phyloP scores from a whole-genome alignment of 768 basidiomycete species.

The Thelephora ganbajun region DNA sequence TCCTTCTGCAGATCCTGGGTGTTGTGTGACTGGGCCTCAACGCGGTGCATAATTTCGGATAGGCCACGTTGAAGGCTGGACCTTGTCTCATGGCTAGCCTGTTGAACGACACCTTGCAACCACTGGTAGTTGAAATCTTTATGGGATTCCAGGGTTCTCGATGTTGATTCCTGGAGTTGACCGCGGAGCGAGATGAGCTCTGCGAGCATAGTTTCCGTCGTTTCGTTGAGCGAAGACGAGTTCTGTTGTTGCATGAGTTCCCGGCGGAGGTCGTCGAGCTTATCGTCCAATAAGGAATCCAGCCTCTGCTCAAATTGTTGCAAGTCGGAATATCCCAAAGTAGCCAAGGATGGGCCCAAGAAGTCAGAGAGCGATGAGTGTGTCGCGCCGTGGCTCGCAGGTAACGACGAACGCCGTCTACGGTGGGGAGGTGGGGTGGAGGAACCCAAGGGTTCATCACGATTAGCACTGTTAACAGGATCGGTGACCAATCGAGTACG shows the following conservation, averaged over 20 bases:
- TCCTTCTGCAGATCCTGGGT: conserved; percentile 17
- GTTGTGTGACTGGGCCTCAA: conserved; percentile 12
- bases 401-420: conserved; percentile 20
- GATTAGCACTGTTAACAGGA: conserved; percentile 25
- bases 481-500: conserved; percentile 45
- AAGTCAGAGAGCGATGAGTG: conserved; percentile 29
- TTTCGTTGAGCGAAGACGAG: conserved; percentile 20
- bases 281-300: conserved; percentile 54
- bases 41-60: conserved; percentile 31
- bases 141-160: conserved; percentile 50
- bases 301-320: conserved; percentile 50
- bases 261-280: conserved; percentile 36
- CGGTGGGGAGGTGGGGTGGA: conserved; percentile 10
- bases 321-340: conserved; percentile 34
- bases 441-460: conserved; percentile 30
- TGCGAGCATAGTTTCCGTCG: conserved; percentile 47
- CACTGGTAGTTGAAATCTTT: conserved; percentile 72
- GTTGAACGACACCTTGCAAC: conserved; percentile 54
- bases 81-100: conserved; percentile 50
- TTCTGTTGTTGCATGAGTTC: conserved; percentile 19
- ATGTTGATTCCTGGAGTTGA: conserved; percentile 51
- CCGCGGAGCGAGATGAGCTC: conserved; percentile 53
- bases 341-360: conserved; percentile 6
- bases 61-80: conserved; percentile 46
- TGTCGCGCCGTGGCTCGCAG: conserved; percentile 31